A percentile compares a stretch with the other conserved stretches of the same genome.
Evolutionary conservation across 495 filamentous ascomycete species (phyloP).

Genomic region (Tuber magnatum): DNA sequence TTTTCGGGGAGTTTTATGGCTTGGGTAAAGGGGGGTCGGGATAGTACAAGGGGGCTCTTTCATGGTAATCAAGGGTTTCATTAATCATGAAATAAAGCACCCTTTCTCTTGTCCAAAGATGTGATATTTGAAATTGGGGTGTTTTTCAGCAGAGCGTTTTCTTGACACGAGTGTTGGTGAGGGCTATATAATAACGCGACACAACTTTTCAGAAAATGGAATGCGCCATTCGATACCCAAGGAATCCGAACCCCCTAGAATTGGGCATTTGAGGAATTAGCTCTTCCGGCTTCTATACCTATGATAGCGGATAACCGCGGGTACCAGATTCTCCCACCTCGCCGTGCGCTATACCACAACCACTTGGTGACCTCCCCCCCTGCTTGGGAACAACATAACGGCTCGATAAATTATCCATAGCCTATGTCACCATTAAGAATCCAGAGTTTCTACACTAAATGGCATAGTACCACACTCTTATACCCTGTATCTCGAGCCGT

Average conservation of each 20-base stretch:
- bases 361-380: background rate
- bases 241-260: background rate
- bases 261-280: background rate
- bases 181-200: background rate
- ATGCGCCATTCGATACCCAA: background rate
- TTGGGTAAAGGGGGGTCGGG: background rate
- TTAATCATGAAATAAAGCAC: background rate
- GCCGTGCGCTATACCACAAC: background rate
- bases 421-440: background rate
- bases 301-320: background rate
- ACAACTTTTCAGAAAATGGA: background rate
- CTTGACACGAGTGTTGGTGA: background rate
- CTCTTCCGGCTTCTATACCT: background rate
- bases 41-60: background rate
- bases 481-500: background rate
- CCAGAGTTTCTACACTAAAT: background rate
- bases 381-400: background rate
- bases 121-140: background rate
- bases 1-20: background rate
- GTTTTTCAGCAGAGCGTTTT: background rate
- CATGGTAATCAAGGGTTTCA: slow-evolving; percentile 1
- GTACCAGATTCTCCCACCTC: background rate
- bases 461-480: background rate
- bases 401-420: background rate
- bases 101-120: background rate